These are phyloP conservation scores for Bipolaris victoriae DNA, from an alignment of 2,329 filamentous ascomycete genomes.

Conservation along the genomic window DNA sequence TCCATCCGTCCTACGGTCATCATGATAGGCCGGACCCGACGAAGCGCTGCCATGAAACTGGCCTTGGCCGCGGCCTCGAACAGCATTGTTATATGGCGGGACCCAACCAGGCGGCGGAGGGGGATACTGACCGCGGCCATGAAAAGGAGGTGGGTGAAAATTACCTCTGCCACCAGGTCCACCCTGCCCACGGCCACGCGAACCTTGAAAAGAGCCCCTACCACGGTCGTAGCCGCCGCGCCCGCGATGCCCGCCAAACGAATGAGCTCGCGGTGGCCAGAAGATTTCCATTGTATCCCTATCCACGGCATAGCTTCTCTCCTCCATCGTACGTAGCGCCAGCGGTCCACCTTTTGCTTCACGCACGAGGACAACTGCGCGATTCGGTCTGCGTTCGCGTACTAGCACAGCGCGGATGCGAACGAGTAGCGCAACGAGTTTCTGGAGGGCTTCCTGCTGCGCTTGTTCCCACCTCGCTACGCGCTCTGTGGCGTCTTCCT, in stretches of 20 bases:
- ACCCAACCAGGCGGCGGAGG: neutral
- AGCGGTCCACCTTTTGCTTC: constrained; percentile 26
- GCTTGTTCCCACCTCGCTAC: constrained; percentile 30
- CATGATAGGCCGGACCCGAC: neutral
- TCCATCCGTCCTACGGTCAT: neutral
- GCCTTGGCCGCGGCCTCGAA: neutral
- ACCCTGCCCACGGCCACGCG: constrained; percentile 2
- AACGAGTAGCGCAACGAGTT: constrained; percentile 28
- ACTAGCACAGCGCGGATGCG: constrained; percentile 20
- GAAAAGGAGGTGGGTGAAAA: no score
- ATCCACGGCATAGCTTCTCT: constrained; percentile 15
- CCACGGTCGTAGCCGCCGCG: neutral
- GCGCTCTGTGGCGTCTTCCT: constrained; percentile 25
- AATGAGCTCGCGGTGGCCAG: constrained; percentile 18
- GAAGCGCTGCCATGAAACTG: neutral
- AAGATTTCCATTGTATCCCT: constrained; percentile 20
- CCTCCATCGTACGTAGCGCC: constrained; percentile 24
- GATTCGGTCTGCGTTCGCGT: constrained; percentile 21
- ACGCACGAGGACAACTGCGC: constrained; percentile 23
- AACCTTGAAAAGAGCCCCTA: constrained; percentile 2
- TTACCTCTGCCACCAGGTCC: neutral
- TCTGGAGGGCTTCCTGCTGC: constrained; percentile 31
- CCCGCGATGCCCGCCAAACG: neutral
- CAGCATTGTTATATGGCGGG: neutral
- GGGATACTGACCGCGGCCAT: neutral